Conservation (phyloP, 2,329 filamentous ascomycete genomes). For the Gnomoniopsis smithogilvyi region DNA sequence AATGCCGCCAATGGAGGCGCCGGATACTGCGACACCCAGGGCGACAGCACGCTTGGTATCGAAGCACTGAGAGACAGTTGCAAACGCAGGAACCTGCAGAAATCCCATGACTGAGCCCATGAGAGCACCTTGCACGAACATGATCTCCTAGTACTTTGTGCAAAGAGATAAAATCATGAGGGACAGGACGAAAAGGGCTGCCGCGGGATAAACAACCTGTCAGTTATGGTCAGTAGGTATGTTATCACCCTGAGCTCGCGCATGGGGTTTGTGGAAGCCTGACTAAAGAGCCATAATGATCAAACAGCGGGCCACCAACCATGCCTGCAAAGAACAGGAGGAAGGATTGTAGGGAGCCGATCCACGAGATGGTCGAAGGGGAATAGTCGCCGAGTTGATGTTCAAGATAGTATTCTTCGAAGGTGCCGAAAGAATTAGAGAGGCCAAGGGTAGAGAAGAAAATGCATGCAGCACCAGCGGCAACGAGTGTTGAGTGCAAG, state of each 20-base stretch:
- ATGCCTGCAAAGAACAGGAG: constrained; percentile 41
- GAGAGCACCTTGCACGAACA: constrained; percentile 43
- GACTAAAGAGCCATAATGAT: constrained; percentile 32
- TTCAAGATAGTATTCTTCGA: constrained; percentile 51
- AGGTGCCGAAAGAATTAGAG: constrained; percentile 30
- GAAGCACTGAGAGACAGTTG: constrained; percentile 34
- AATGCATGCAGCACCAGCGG: neutral
- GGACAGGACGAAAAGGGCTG: constrained; percentile 41
- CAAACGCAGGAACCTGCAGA: constrained; percentile 34
- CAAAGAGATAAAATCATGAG: constrained; percentile 39
- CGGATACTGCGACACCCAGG: constrained; percentile 31
- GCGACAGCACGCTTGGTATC: constrained; percentile 25
- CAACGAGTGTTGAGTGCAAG: neutral
- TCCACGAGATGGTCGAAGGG: constrained; percentile 37
- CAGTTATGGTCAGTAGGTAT: too few relatives aligned
- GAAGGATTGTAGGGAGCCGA: constrained; percentile 45
- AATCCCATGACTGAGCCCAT: constrained; percentile 42
- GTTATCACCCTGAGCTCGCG: too few relatives aligned
- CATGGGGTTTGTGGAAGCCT: too few relatives aligned
- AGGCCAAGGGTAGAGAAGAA: neutral
- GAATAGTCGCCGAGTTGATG: constrained; percentile 30
- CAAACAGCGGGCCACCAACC: constrained; percentile 42
- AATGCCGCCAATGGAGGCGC: constrained; percentile 31
- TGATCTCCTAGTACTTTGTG: constrained; percentile 40
- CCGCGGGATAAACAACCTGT: constrained; percentile 37